Evolutionary conservation across 805 yeast genomes (phyloP).

Genomic region (Yueomyces sinensis): DNA sequence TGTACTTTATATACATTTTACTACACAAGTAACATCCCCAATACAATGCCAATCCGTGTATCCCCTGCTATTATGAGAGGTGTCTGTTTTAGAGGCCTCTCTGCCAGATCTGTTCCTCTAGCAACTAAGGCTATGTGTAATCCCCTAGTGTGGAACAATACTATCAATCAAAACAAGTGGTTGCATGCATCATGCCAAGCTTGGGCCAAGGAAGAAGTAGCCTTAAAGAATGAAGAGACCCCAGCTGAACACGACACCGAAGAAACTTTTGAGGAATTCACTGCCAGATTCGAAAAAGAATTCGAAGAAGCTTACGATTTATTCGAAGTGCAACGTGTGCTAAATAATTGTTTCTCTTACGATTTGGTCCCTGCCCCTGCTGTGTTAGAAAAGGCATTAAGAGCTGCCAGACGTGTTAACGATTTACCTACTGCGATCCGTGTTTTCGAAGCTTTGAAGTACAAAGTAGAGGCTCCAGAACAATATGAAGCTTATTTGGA

Average conservation of each 20-base stretch:
- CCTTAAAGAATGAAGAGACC: neutral
- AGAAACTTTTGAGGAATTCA: conserved; percentile 91
- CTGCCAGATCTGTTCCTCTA: neutral
- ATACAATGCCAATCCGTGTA: too few relatives aligned
- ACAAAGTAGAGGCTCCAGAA: conserved; percentile 87
- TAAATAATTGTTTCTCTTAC: conserved; percentile 96
- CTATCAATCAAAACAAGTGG: neutral
- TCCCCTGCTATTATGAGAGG: too few relatives aligned
- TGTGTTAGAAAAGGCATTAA: conserved; percentile 87
- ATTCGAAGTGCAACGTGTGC: conserved; percentile 82
- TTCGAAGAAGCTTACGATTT: conserved; percentile 87
- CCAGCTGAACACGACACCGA: conserved; percentile 49
- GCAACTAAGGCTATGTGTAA: neutral
- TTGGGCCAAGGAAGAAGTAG: neutral
- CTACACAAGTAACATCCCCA: too few relatives aligned
- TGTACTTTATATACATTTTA: too few relatives aligned
- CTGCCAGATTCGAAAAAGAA: conserved; percentile 83
- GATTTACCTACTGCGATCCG: conserved; percentile 98
- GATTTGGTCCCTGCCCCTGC: conserved; percentile 97
- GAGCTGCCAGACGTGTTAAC: conserved; percentile 97
- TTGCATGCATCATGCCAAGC: neutral
- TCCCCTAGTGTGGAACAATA: neutral
- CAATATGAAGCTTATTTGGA: conserved; percentile 95
- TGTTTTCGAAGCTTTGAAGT: conserved; percentile 93
- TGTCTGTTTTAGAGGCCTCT: too few relatives aligned